Percentiles rank a stretch among this genome's conserved stretches.
Evolutionary conservation across 371 early-diverging fungal species (phyloP).

Genomic region (Encephalitozoon intestinalis): DNA sequence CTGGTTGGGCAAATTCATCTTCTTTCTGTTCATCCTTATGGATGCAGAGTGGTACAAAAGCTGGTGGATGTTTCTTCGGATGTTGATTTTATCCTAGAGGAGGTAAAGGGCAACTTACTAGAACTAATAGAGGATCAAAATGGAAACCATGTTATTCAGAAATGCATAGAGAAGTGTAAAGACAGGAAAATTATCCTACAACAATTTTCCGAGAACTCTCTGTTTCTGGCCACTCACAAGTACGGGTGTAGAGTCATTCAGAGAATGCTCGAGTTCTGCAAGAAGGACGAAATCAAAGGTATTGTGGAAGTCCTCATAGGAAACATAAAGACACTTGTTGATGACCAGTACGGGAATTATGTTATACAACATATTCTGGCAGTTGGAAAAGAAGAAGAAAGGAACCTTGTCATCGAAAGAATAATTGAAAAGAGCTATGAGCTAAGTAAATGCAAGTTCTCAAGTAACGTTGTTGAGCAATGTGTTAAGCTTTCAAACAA

Average conservation of each 20-base stretch:
- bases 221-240: constrained; percentile 85
- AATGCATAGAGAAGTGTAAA: constrained; percentile 74
- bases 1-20: constrained; percentile 84
- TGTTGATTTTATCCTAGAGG: constrained; percentile 66
- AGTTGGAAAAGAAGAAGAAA: constrained; percentile 66
- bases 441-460: constrained; percentile 83
- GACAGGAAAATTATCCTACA: constrained; percentile 60
- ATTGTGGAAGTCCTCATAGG: constrained; percentile 60
- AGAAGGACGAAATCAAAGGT: constrained; percentile 14
- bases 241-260: constrained; percentile 99
- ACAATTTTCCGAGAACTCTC: constrained; percentile 87
- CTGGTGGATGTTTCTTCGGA: constrained; percentile 90
- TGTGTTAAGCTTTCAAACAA: constrained; percentile 42
- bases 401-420: constrained; percentile 72
- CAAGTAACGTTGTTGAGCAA: constrained; percentile 86
- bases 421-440: constrained; percentile 62
- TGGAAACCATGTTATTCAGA: constrained; percentile 99
- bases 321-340: constrained; percentile 75
- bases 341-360: constrained; percentile 99
- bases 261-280: constrained; percentile 85
- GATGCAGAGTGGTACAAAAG: constrained; percentile 98
- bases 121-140: constrained; percentile 98
- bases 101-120: constrained; percentile 80
- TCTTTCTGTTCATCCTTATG: constrained; percentile 94
- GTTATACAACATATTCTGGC: constrained; percentile 97